These are phyloP conservation scores for Cokeromyces recurvatus DNA, from an alignment of 371 early-diverging fungal genomes.

Conservation along the genomic window DNA sequence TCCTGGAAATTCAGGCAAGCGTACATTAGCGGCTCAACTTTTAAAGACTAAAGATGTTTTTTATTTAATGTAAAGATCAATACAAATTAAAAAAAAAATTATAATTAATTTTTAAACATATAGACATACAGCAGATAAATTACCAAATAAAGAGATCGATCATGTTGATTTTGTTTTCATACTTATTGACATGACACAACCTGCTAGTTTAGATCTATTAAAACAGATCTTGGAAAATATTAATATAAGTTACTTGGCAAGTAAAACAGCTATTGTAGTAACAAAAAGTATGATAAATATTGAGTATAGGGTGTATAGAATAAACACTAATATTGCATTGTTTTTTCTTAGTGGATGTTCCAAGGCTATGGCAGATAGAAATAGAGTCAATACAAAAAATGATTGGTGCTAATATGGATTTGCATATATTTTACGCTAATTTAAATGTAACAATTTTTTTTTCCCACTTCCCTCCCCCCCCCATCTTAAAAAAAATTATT, in stretches of 20 bases:
- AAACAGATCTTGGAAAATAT: constrained; percentile 7
- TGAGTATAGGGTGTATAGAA: not conserved
- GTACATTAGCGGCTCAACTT: constrained; percentile 24
- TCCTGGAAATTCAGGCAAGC: constrained; percentile 26
- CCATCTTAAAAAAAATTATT: too few relatives aligned
- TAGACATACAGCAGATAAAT: constrained; percentile 20
- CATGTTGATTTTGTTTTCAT: constrained; percentile 25
- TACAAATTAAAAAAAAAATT: too few relatives aligned
- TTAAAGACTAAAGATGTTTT: constrained; percentile 19
- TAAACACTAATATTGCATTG: not conserved
- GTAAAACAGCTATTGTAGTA: constrained; percentile 21
- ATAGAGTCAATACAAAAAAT: constrained; percentile 7
- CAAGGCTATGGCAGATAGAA: constrained; percentile 9
- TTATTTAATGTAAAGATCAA: constrained; percentile 31
- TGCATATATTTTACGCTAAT: constrained; percentile 21
- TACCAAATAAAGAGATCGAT: constrained; percentile 7
- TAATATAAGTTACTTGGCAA: constrained; percentile 12
- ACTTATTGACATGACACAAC: constrained; percentile 29
- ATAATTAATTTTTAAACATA: not conserved
- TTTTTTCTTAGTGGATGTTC: constrained; percentile 31
- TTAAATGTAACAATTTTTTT: constrained; percentile 7
- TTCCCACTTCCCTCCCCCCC: too few relatives aligned
- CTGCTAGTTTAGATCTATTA: constrained; percentile 10
- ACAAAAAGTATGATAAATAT: constrained; percentile 27
- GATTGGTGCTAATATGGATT: constrained; percentile 1